Evolutionary conservation across 345 rosid genomes (phyloP), one percentile per base, ranked within the genome.

Genomic region (Euphorbia pulcherrima): DNA sequence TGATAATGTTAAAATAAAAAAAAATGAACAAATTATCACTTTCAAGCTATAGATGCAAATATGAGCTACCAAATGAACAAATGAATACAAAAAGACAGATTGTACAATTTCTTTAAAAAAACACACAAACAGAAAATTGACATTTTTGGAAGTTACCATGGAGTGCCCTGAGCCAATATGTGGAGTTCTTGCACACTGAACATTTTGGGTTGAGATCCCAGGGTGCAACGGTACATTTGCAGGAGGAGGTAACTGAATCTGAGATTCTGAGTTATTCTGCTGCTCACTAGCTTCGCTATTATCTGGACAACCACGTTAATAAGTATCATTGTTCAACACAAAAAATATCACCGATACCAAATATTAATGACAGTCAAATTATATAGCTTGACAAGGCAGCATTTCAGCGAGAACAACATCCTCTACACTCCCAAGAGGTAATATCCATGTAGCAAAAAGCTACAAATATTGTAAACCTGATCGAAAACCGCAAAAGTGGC

Each of bases 241-340:
- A 75, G 85, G 80, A 69, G 80, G 68, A 41, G 83, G 64, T 41
- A 85, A 78, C 73, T 74, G 80, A 24, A 74, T 74, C 69, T 72
- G 84, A 41, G 80, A 65, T 77, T 82, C 92, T 35, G 82, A 65
- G 62, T 71, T 81, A 33, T 88, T 87, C 73, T 81, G 84, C 71
- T 84, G 96, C 82, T 84, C 96, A 74, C 69, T 86, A 65, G 79
- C 78, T 71, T 87, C 87, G 66, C 79, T 83, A 74, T 81, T 88
- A 76, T 85, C 97, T 89, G 82, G 40, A 60, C 11, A 72, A 62
- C 23, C 28, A 71, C 44, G 48, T 67, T 68, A 23, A 55, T 35
- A 26, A 71, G 51, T 39, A 51, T 53, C 61, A 57, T 44, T 47
- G 44, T 61, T n/a, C 21, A 64, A 48, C 55, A 64, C 29, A 27